Percentiles rank a stretch among this genome's conserved stretches.
These are phyloP conservation scores for Entomortierella beljakovae DNA, from an alignment of 192 early-diverging fungal species.

Conservation along the genomic window DNA sequence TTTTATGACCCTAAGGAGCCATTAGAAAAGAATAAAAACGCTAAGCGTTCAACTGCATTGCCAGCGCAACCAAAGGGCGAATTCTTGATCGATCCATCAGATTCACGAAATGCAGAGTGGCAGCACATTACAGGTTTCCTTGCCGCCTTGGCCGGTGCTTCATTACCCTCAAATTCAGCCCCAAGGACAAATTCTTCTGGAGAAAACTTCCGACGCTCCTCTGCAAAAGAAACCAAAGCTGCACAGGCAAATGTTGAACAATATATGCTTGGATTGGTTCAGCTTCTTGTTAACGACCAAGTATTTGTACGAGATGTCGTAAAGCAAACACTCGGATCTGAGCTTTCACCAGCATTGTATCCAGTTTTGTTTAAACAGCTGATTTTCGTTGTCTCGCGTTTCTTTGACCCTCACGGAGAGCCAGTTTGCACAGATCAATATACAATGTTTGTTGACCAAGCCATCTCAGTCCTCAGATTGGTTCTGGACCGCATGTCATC, in stretches of 20 bases:
- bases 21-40: slow-evolving; percentile 47
- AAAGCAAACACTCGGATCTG: slow-evolving; percentile 84
- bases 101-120: slow-evolving; percentile 70
- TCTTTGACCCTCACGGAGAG: slow-evolving; percentile 72
- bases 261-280: slow-evolving; percentile 79
- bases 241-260: slow-evolving; percentile 69
- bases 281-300: slow-evolving; percentile 79
- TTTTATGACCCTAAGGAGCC: slow-evolving; percentile 56
- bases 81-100: slow-evolving; percentile 29
- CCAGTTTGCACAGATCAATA: slow-evolving; percentile 64
- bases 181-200: slow-evolving; percentile 36
- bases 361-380: slow-evolving; percentile 68
- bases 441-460: slow-evolving; percentile 81
- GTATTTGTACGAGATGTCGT: slow-evolving; percentile 79
- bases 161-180: slow-evolving; percentile 34
- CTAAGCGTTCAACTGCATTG: slow-evolving; percentile 43
- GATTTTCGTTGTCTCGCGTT: slow-evolving; percentile 64
- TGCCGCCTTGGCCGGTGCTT: slow-evolving; percentile 82
- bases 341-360: slow-evolving; percentile 75
- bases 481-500: slow-evolving; percentile 79
- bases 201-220: slow-evolving; percentile 37
- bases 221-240: slow-evolving; percentile 44
- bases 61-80: slow-evolving; percentile 43
- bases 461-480: slow-evolving; percentile 78
- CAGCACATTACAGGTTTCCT: slow-evolving; percentile 87